Base-by-base conservation (phyloP, 192 early-diverging fungal species). In the Podila epigama region DNA sequence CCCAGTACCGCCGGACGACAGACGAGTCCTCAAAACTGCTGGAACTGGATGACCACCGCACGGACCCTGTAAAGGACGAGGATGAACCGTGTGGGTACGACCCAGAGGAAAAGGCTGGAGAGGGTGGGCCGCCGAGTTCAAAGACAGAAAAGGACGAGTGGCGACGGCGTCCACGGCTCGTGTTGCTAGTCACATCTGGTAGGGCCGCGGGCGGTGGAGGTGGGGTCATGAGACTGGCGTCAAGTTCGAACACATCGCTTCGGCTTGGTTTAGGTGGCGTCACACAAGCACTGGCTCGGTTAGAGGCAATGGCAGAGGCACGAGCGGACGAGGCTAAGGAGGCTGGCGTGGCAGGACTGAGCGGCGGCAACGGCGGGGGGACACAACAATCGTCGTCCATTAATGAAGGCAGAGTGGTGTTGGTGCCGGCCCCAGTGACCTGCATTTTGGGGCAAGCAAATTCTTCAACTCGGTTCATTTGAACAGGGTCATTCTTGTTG, bases 1-100 rank as follows among this genome's bases (percentile, higher is more conserved):
- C 58, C 58, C 58, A 59, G 58, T 59, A 59, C 25, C 34, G 31
- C 8, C 39, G 37, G 11, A 59, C 27, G 16, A 59, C 58, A 11
- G 58, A 42, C 1, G 58, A 59, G 25, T 25, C 39, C n/a, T 59
- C 58, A 13, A 54, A 54, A 22, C 22, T n/a, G n/a, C n/a, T n/a
- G n/a, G n/a, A 16, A 4, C 25, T 29, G 44, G 28, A 28, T 2
- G 51, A 54, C 25, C 25, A 31, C 8, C 27, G 11, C 29, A 54
- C 29, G 28, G 52, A 54, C 25, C 29, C 52, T n/a, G n/a, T n/a
- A 32, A 20, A 48, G 44, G 44, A 48, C 15, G 20, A 48, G 1
- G 44, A 48, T 2, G 44, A n/a, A n/a, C n/a, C n/a, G 16, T 22
- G 44, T 22, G 44, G 44, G 44, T 48, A 48, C n/a, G 44, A 48